Conservation (phyloP, 192 early-diverging fungal genomes). For the Coemansia sp. region DNA sequence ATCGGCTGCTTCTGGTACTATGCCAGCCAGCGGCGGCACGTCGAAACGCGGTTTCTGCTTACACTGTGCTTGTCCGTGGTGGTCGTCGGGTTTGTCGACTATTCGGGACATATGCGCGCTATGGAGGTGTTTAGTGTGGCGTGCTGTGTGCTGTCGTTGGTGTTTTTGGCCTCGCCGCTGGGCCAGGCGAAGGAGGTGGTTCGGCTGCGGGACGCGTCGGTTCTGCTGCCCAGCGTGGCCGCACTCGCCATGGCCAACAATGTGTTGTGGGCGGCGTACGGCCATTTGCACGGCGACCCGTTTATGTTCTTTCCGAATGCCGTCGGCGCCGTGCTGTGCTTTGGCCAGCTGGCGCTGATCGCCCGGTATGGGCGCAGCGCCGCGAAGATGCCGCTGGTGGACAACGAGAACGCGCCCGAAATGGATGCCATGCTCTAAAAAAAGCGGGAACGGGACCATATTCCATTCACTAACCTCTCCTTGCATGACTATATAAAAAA, state of each 20-base stretch:
- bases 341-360: conserved; percentile 32
- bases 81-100: conserved; percentile 18
- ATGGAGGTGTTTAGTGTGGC: conserved; percentile 14
- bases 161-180: conserved; percentile 37
- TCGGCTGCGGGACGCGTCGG: conserved; percentile 19
- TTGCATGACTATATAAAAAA: background rate
- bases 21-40: background rate
- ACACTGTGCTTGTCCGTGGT: background rate
- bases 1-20: conserved; percentile 31
- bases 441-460: too few species aligned
- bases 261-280: conserved; percentile 33
- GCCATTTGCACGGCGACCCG: conserved; percentile 21
- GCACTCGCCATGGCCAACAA: conserved; percentile 33
- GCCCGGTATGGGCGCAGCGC: conserved; percentile 29
- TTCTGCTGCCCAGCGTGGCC: conserved; percentile 35
- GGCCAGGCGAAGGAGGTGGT: conserved; percentile 33
- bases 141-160: conserved; percentile 32
- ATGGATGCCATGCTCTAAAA: background rate
- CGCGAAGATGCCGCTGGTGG: conserved; percentile 8
- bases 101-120: conserved; percentile 2
- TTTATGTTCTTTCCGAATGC: conserved; percentile 39
- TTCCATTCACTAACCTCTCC: background rate
- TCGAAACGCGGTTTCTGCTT: conserved; percentile 14
- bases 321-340: conserved; percentile 29
- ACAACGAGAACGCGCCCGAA: background rate